Conservation (phyloP, 345 rosid genomes). For the Camelina neglecta region DNA sequence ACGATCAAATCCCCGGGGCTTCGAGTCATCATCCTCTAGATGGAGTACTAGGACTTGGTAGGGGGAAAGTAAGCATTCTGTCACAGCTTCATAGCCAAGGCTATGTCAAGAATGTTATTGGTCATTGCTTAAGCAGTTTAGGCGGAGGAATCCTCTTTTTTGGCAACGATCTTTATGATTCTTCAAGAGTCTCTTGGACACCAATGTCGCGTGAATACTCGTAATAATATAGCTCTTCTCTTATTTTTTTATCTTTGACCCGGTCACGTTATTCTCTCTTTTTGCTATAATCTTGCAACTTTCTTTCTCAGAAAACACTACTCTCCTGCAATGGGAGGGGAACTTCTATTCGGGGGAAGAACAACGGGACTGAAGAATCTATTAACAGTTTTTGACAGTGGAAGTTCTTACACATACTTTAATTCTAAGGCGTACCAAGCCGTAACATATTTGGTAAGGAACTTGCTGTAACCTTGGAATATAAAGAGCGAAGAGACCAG, state of each 20-base stretch:
- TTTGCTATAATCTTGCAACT: slow-evolving; percentile 12
- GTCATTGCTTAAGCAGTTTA: slow-evolving; percentile 81
- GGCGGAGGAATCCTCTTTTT: slow-evolving; percentile 95
- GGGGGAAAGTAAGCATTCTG: slow-evolving; percentile 74
- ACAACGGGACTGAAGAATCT: slow-evolving; percentile 66
- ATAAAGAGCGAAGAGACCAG: not conserved
- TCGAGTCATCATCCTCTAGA: slow-evolving; percentile 82
- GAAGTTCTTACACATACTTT: slow-evolving; percentile 92
- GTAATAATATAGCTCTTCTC: slow-evolving; percentile 41
- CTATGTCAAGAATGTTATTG: slow-evolving; percentile 68
- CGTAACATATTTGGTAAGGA: slow-evolving; percentile 57
- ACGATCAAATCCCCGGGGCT: slow-evolving; percentile 72
- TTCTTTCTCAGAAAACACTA: slow-evolving; percentile 65
- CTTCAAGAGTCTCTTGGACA: slow-evolving; percentile 72
- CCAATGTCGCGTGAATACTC: slow-evolving; percentile 68
- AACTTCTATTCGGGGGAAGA: slow-evolving; percentile 66
- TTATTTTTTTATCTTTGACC: not conserved
- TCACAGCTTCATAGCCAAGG: slow-evolving; percentile 81
- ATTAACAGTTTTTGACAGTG: slow-evolving; percentile 68
- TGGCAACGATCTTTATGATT: slow-evolving; percentile 74
- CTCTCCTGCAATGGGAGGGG: slow-evolving; percentile 80
- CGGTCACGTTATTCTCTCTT: not conserved
- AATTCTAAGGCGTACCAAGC: slow-evolving; percentile 66
- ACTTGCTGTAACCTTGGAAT: slow-evolving; percentile 13
- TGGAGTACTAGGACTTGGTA: slow-evolving; percentile 96